These are phyloP conservation scores for Umbelopsis sp. DNA, from an alignment of 192 early-diverging fungal genomes.

Conservation along the genomic window DNA sequence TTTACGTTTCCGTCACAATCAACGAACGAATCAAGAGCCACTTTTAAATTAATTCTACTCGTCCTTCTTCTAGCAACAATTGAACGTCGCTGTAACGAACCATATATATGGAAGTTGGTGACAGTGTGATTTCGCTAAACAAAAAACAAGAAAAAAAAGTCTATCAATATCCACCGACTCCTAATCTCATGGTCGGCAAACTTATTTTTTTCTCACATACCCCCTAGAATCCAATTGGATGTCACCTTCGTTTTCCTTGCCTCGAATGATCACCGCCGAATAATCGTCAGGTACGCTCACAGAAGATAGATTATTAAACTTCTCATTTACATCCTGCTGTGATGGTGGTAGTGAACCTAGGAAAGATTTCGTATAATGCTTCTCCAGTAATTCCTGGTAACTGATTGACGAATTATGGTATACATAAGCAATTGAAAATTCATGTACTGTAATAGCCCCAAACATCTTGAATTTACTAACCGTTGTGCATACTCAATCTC, in stretches of 20 bases:
- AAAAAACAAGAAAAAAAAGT: not conserved
- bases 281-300: slow-evolving; percentile 58
- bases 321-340: slow-evolving; percentile 55
- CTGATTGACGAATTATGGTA: slow-evolving; percentile 29
- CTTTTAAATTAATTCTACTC: slow-evolving; percentile 58
- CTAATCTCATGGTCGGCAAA: not conserved
- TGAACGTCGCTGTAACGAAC: slow-evolving; percentile 54
- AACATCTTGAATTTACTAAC: slow-evolving; percentile 25
- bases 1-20: slow-evolving; percentile 10
- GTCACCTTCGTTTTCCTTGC: slow-evolving; percentile 52
- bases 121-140: slow-evolving; percentile 17
- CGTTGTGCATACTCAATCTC: slow-evolving; percentile 53
- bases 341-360: slow-evolving; percentile 49
- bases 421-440: not conserved
- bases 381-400: slow-evolving; percentile 53
- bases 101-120: slow-evolving; percentile 43
- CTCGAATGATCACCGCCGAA: slow-evolving; percentile 63
- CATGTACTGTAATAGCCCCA: not conserved
- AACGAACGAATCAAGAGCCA: not conserved
- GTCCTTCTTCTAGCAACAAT: slow-evolving; percentile 43
- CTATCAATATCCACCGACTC: not conserved
- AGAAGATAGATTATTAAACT: slow-evolving; percentile 33
- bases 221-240: slow-evolving; percentile 43
- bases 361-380: slow-evolving; percentile 52
- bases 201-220: not conserved